phyloP scores from a whole-genome alignment of 73 alveolate genomes.

The Durusdinium trenchii region DNA sequence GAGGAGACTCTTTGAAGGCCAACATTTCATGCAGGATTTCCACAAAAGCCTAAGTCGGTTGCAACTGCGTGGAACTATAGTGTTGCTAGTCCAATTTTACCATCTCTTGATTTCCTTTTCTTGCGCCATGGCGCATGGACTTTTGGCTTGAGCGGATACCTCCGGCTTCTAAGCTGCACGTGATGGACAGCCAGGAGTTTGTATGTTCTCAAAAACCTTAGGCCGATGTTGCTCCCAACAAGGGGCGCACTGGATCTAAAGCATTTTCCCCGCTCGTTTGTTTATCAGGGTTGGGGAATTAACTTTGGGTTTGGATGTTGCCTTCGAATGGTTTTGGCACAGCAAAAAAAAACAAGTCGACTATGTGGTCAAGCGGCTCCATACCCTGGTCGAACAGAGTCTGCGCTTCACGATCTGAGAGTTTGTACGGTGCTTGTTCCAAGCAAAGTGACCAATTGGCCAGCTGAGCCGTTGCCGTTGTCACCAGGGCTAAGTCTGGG shows the following conservation, averaged over 20 bases:
- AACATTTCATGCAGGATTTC: background rate
- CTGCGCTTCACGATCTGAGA: background rate
- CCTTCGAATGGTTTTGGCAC: background rate
- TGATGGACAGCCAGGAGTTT: constrained; percentile 3
- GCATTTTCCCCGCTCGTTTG: too few species aligned
- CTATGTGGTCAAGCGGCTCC: background rate
- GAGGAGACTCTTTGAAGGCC: background rate
- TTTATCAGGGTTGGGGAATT: too few species aligned
- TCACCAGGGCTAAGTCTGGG: background rate
- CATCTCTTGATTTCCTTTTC: background rate
- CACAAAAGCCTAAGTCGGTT: background rate
- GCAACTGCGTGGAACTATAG: too few species aligned
- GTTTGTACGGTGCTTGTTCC: background rate
- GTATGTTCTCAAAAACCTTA: background rate
- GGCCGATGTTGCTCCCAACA: background rate
- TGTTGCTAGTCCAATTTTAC: background rate
- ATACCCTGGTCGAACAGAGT: background rate
- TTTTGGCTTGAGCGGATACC: background rate
- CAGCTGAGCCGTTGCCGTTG: background rate
- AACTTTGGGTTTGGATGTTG: background rate
- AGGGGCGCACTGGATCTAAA: too few species aligned
- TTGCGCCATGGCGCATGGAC: background rate
- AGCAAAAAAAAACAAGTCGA: background rate
- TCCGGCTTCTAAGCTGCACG: background rate
- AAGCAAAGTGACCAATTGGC: background rate